Evolutionary conservation across 768 basidiomycete species (phyloP), one percentile per base, ranked within the genome.

Genomic region (Mycena chlorophos): DNA sequence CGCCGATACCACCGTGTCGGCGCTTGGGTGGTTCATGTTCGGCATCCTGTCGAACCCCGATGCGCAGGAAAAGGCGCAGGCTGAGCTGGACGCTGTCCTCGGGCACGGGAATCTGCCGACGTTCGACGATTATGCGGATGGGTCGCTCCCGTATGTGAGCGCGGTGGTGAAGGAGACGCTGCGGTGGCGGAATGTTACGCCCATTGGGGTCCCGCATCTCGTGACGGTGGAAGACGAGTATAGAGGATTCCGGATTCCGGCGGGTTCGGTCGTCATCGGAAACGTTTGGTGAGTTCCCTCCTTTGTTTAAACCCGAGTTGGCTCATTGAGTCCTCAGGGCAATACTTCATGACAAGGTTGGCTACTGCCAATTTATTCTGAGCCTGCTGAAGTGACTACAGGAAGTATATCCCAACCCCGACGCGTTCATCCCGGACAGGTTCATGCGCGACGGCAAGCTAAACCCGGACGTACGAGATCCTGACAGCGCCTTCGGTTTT

Each of bases 11-110:
- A 73, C 71, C 6, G 67, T 70, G 1, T 70, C 70, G 12, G 67
- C 68, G 0, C 58, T 76, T 1, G 63, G 64, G n/a, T 66, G 64
- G 2, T 74, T 77, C 50, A 57, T 74, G 31, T 63, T 73, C 12
- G 71, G 71, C 17, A 74, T 77, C 72, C 56, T 68, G 3, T 59
- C 69, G n/a, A 60, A 73, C 53, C 76, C 73, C 2, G 69, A 71
- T 2, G 64, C 72, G 5, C 74, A 74, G 50, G 60, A 58, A 23
- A 66, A 64, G 14, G 72, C 71, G 6, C 75, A 75, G 56, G 66
- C 57, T 0, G 76, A 78, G 55, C 61, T 79, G 13, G 77, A 77
- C 43, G 30, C 58, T 12, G 68, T 73, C 6, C 58, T 73, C 19
- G 71, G 70, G 1, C 51, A 51, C 6, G 67, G 61, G n/a, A 65